These are phyloP conservation scores for Aureobasidium sp. DNA, from an alignment of 2,329 filamentous ascomycete species.

Conservation along the genomic window DNA sequence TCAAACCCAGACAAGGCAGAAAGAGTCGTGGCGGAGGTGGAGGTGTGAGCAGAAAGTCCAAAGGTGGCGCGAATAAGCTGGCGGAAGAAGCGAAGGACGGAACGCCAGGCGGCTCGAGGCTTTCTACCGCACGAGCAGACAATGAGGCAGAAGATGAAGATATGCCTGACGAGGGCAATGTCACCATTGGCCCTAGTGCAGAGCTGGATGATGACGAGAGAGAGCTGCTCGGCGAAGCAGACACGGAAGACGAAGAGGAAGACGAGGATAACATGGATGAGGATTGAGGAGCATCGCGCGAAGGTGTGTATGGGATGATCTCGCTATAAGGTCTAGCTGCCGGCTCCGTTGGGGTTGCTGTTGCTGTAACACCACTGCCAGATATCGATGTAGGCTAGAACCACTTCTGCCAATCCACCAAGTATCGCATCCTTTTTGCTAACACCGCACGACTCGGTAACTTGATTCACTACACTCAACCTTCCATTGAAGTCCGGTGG, in stretches of 20 bases:
- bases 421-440: neutral
- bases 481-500: too few species aligned
- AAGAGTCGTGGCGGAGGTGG: neutral
- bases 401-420: neutral
- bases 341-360: neutral
- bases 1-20: conserved; percentile 8
- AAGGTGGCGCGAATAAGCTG: neutral
- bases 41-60: conserved; percentile 15
- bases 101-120: conserved; percentile 7
- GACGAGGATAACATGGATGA: conserved; percentile 29
- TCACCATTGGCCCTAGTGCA: conserved; percentile 20
- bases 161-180: conserved; percentile 21
- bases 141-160: conserved; percentile 15
- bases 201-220: conserved; percentile 33
- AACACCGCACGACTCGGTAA: too few species aligned
- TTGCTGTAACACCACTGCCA: neutral
- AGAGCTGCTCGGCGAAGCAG: conserved; percentile 32
- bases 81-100: neutral
- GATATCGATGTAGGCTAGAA: neutral
- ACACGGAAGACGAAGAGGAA: conserved; percentile 31
- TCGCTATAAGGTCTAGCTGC: neutral
- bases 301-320: neutral
- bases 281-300: conserved; percentile 17
- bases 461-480: too few species aligned
- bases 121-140: neutral